Percentiles rank a stretch among this genome's conserved stretches.
Conservation (phyloP, 73 alveolate species). For the Uronychia binucleata region DNA sequence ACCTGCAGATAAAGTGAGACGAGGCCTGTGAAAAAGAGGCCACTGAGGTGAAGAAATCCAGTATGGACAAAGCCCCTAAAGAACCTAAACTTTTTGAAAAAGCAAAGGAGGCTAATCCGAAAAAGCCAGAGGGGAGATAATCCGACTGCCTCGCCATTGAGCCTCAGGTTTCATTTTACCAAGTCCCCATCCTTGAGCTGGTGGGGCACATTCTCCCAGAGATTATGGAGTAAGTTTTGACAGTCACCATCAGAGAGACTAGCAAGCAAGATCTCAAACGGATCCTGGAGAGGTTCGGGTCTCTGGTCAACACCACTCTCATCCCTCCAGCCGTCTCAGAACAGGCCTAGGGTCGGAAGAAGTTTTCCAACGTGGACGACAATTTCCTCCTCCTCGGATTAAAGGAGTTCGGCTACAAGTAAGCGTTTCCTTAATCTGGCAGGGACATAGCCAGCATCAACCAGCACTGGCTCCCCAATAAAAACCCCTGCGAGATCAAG, state of each 20-base stretch:
- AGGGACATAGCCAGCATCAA: slow-evolving; percentile 43
- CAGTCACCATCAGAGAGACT: background rate
- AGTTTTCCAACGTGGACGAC: slow-evolving; percentile 80
- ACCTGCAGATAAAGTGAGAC: background rate
- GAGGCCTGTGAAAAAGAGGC: background rate
- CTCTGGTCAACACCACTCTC: slow-evolving; percentile 2
- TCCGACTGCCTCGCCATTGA: slow-evolving; percentile 7
- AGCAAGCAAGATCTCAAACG: too few species aligned
- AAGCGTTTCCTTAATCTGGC: slow-evolving; percentile 21
- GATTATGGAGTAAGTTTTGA: slow-evolving; percentile 2
- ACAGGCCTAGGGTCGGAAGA: slow-evolving; percentile 25
- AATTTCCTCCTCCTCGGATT: slow-evolving; percentile 77
- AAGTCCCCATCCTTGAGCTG: slow-evolving; percentile 19
- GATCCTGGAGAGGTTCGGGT: background rate
- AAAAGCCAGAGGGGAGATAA: background rate
- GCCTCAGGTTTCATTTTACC: slow-evolving; percentile 30
- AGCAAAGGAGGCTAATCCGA: too few species aligned
- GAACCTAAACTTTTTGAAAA: too few species aligned
- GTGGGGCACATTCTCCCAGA: slow-evolving; percentile 1
- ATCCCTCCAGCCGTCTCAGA: slow-evolving; percentile 14
- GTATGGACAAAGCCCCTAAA: too few species aligned
- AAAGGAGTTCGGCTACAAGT: slow-evolving; percentile 81
- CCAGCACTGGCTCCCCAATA: slow-evolving; percentile 84
- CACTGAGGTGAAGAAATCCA: too few species aligned
- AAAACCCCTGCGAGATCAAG: slow-evolving; percentile 78